Percentiles rank a stretch among this genome's conserved stretches.
Conservation (phyloP, 257 asterid species). For the Dorcoceras hygrometricum region DNA sequence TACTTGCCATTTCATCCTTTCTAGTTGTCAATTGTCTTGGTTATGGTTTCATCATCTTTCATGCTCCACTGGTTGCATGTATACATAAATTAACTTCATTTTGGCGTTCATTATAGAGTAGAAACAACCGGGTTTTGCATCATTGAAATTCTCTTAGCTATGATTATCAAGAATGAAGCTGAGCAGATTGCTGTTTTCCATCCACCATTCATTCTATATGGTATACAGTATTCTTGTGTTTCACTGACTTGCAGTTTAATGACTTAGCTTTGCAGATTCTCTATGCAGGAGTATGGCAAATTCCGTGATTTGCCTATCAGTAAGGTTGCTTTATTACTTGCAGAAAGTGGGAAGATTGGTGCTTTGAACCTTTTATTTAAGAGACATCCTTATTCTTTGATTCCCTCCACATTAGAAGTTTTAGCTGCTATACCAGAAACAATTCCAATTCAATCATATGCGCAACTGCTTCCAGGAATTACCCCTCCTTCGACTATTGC, state of each 20-base stretch:
- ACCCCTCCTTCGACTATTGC: slow-evolving; percentile 62
- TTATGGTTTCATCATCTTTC: slow-evolving; percentile 6
- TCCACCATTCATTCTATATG: slow-evolving; percentile 18
- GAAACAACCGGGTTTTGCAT: slow-evolving; percentile 19
- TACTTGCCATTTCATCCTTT: slow-evolving; percentile 18
- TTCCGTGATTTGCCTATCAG: slow-evolving; percentile 67
- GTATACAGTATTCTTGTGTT: slow-evolving; percentile 25
- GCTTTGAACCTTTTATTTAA: slow-evolving; percentile 89
- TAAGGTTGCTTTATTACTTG: slow-evolving; percentile 70
- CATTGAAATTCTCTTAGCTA: slow-evolving; percentile 13
- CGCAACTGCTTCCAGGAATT: slow-evolving; percentile 86
- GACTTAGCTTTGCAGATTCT: slow-evolving; percentile 84
- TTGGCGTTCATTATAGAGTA: background rate
- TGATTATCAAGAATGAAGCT: slow-evolving; percentile 17
- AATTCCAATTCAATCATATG: slow-evolving; percentile 80
- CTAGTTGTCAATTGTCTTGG: slow-evolving; percentile 13
- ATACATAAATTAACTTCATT: background rate
- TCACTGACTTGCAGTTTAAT: slow-evolving; percentile 60
- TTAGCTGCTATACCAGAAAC: slow-evolving; percentile 98
- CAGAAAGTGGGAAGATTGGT: slow-evolving; percentile 93
- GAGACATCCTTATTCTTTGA: slow-evolving; percentile 83
- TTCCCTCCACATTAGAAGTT: slow-evolving; percentile 75
- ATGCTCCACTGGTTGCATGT: slow-evolving; percentile 23
- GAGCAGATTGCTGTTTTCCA: slow-evolving; percentile 15
- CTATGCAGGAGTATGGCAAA: slow-evolving; percentile 75